Evolutionary conservation across 257 asterid genomes (phyloP).

Genomic region (Rhazya stricta): DNA sequence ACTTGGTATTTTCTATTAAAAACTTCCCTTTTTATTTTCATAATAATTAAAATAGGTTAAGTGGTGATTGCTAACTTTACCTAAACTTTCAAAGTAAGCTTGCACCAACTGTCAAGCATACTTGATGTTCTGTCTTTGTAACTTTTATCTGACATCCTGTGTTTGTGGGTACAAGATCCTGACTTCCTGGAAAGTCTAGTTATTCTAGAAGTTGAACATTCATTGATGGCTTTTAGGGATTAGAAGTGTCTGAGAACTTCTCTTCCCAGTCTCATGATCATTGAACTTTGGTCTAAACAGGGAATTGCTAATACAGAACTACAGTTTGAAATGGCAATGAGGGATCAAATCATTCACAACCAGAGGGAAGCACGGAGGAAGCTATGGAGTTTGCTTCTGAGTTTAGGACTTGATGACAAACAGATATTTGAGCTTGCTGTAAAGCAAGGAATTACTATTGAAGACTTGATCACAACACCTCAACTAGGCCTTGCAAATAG

Average conservation of each 20-base stretch:
- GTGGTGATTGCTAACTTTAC: not conserved
- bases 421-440: slow-evolving; percentile 62
- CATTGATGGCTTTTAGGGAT: not conserved
- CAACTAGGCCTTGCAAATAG: slow-evolving; percentile 37
- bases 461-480: slow-evolving; percentile 45
- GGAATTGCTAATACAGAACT: slow-evolving; percentile 87
- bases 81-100: not conserved
- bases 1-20: not conserved
- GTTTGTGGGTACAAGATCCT: slow-evolving; percentile 1
- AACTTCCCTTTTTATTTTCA: not conserved
- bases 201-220: not conserved
- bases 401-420: slow-evolving; percentile 81
- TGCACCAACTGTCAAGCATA: not conserved
- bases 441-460: slow-evolving; percentile 61
- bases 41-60: not conserved
- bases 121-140: not conserved
- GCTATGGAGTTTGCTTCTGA: slow-evolving; percentile 64
- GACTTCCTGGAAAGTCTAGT: not conserved
- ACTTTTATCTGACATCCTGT: not conserved
- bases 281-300: slow-evolving; percentile 31
- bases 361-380: slow-evolving; percentile 80
- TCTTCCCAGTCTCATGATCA: slow-evolving; percentile 10
- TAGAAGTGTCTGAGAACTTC: not conserved
- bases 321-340: slow-evolving; percentile 90
- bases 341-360: slow-evolving; percentile 80